These are phyloP conservation scores for Globisporangium middletonii DNA, from an alignment of 352 stramenopile genomes.

Conservation along the genomic window DNA sequence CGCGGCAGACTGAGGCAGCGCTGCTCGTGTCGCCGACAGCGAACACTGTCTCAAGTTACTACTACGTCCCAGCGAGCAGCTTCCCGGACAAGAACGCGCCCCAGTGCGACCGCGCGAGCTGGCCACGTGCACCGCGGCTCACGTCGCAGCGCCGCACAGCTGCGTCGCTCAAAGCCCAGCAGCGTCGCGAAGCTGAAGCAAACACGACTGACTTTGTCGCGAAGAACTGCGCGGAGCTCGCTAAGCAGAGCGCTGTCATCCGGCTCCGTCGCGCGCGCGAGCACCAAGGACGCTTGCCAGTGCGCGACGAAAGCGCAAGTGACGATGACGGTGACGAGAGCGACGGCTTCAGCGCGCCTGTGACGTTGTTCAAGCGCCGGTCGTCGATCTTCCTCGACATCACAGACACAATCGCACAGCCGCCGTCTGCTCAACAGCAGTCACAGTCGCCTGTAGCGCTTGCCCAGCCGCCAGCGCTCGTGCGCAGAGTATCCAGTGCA, in stretches of 20 bases:
- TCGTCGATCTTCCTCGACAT: conserved; percentile 27
- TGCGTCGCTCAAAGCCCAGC: conserved; percentile 2
- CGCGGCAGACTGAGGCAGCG: conserved; percentile 26
- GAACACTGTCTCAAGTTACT: conserved; percentile 56
- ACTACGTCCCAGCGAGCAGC: conserved; percentile 36
- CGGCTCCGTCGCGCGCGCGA: conserved; percentile 8
- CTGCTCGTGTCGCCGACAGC: conserved; percentile 25
- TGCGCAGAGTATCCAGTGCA: background rate
- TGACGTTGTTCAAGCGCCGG: conserved; percentile 21
- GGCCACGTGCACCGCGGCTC: conserved; percentile 38
- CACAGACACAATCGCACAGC: background rate
- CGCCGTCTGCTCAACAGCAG: conserved; percentile 1
- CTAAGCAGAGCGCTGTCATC: conserved; percentile 20
- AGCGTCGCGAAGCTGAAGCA: conserved; percentile 3
- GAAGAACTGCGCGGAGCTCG: conserved; percentile 24
- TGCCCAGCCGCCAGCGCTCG: background rate
- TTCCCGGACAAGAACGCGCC: conserved; percentile 21
- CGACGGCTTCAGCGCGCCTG: background rate
- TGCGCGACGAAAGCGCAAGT: background rate
- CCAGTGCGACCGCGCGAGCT: conserved; percentile 29
- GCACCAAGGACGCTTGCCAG: background rate
- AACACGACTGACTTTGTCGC: conserved; percentile 24
- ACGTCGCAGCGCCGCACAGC: conserved; percentile 14
- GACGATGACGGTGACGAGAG: background rate
- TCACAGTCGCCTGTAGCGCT: background rate